Base-by-base conservation (phyloP, 2,329 filamentous ascomycete species). In the Diaporthe capsici region DNA sequence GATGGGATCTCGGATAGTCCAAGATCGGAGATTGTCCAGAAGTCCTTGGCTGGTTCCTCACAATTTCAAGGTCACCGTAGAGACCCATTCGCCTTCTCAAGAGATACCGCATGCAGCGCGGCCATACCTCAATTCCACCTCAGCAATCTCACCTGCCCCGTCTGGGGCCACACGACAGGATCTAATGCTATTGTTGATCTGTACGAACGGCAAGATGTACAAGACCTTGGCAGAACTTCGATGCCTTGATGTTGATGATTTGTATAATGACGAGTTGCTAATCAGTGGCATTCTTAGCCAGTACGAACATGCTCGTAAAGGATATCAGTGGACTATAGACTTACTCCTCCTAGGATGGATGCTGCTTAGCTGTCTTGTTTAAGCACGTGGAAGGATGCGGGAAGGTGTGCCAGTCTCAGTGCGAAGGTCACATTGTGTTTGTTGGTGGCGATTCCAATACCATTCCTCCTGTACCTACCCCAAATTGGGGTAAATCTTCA, bases 401-500 rank as follows among this genome's bases (percentile, higher is more conserved):
- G 12, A 51, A 51, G 8, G 7, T 12, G 12, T 51, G 20, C 47
- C 25, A 25, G 15, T 12, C 8, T 31, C 65, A 1, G 5, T 37
- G 20, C 28, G 31, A 10, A 70, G n/a, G 65, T 34, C 34, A 9
- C 31, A 28, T 8, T 17, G 51, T 55, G 51, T 31, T 31, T 31
- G 13, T 58, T 37, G 31, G 55, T 37, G 55, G 31, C 28, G 31
- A 12, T 58, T 37, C 12, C 28, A 25, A 37, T 22, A 58, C 8
- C 55, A 7, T 7, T 22, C 47, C 22, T 51, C 20, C 47, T 58
- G 17, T 58, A 58, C 31, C 55, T 58, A 37, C 55, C 55, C 55
- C 55, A 22, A 58, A 58, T 58, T 37, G 55, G 55, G 55, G 55
- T 58, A 58, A 58, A 58, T 31, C 55, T 58, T n/a, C 55, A 58